A percentile compares a stretch with the other conserved stretches of the same genome.
Evolutionary conservation across 805 yeast genomes (phyloP).

Genomic region (Saturnispora zaruensis): DNA sequence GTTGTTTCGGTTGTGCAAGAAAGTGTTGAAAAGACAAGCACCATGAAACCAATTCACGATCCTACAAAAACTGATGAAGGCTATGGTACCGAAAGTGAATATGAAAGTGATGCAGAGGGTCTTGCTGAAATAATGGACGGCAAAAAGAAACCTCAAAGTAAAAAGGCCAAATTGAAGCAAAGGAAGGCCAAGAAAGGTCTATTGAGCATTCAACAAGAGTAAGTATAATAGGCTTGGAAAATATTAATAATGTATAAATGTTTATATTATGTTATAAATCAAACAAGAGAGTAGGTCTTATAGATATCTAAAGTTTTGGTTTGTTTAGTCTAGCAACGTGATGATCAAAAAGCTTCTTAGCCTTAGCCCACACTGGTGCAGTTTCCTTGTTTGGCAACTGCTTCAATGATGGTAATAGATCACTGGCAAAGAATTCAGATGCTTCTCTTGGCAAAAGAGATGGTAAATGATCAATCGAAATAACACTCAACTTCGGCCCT

Average conservation of each 20-base stretch:
- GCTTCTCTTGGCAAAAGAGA: conserved; percentile 95
- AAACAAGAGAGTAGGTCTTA: neutral
- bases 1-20: conserved; percentile 77
- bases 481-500: conserved; percentile 84
- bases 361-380: conserved; percentile 89
- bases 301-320: conserved; percentile 29
- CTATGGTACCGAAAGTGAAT: conserved; percentile 54
- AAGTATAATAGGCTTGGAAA: neutral
- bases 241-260: neutral
- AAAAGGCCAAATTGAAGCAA: conserved; percentile 33
- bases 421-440: conserved; percentile 81
- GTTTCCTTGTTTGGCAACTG: conserved; percentile 73
- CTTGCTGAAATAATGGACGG: conserved; percentile 49
- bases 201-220: conserved; percentile 45
- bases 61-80: conserved; percentile 31
- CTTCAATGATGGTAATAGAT: conserved; percentile 81
- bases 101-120: conserved; percentile 68
- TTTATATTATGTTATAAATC: neutral
- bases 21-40: conserved; percentile 59
- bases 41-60: conserved; percentile 48
- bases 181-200: conserved; percentile 34
- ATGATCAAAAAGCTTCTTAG: conserved; percentile 72
- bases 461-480: conserved; percentile 95
- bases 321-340: conserved; percentile 67
- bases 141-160: conserved; percentile 22